Evolutionary conservation across 768 basidiomycete species (phyloP), one percentile per base, ranked within the genome.

Genomic region (Macrolepiota fuliginosa): DNA sequence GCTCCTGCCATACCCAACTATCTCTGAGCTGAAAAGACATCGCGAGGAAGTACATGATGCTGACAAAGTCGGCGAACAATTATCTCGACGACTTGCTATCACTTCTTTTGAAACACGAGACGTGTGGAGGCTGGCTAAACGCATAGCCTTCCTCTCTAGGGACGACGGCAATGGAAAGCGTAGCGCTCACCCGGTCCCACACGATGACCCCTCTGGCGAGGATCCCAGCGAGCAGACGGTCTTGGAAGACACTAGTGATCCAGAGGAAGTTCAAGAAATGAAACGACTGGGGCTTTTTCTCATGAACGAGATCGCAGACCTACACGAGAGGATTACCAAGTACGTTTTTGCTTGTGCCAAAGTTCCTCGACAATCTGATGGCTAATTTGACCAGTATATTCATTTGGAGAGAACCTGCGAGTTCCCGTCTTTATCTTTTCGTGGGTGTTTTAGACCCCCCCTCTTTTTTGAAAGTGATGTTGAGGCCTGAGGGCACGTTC

Each of bases 241-340:
- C 19, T 65, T 74, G 4, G 76, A 81, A 47, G 70, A 76, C 24
- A 56, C 61, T 4, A 67, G 68, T 17, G 78, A 81, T 11, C 67
- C 57, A 25, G 61, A 75, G 29, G 76, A 76, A 57, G 71, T 77
- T 39, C 72, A 74, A 53, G 80, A 79, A 62, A 25, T 82, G 5
- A 83, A 83, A 68, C 75, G 77, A 10, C 66, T 74, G 27, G 63
- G 73, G 2, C 66, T 89, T 17, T 69, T 76, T 37, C 36, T 69
- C 10, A 36, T 88, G 53, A 75, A 79, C 47, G 79, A 81, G 42
- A 66, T 86, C 36, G 81, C 83, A 9, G 88, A 90, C 67, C 59
- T 87, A 10, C 84, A 87, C 61, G 89, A 90, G 69, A 76, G 87
- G 35, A 63, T 87, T 27, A 82, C 81, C 71, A 90, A 88, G 88